Evolutionary conservation across 2,329 filamentous ascomycete genomes (phyloP), one percentile per base, ranked within the genome.

Genomic region (Phoma sp.): DNA sequence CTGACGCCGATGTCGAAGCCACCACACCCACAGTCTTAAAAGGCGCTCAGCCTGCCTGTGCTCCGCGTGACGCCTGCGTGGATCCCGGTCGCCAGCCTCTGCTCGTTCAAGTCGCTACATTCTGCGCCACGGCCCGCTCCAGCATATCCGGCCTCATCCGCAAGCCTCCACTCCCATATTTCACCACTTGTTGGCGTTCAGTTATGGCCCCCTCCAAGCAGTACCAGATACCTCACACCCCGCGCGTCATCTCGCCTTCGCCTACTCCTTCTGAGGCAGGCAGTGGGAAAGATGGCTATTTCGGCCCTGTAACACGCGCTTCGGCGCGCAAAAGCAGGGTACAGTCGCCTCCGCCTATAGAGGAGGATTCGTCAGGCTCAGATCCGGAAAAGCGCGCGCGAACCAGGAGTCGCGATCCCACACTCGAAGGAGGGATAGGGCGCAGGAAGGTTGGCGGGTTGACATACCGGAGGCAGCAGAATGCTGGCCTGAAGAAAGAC

Each of bases 171-270:
- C 82, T 90, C 2, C 86, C 87, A 41, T 83, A 84, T 35, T 89
- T 89, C 56, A 60, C 65, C 29, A 64, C 62, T 54, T 75, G 72
- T 60, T 75, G 70, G 69, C 72, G 68, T 48, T 63, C 66, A 49
- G 71, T 72, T 57, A 79, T 79, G 66, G 70, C 74, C 55, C 64
- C 75, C 39, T 83, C 84, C 73, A 77, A 80, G 43, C 78, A 80
- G 67, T 79, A 84, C 61, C 79, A 81, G 64, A 81, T 95, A 54
- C 92, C 93, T 53, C 84, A 84, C 53, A 95, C 89, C 52, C 92
- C 92, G 69, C 88, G 92, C 70, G 90, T 97, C 65, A 96, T 95
- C 65, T 96, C 92, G 12, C 92, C 93, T 36, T 95, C 92, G 51
- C 92, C 93, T 36, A 74, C 73, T 29, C 81, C 81, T 65, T 75